phyloP scores from a whole-genome alignment of 2,329 filamentous ascomycete species.

The Penicillium brevicompactum region DNA sequence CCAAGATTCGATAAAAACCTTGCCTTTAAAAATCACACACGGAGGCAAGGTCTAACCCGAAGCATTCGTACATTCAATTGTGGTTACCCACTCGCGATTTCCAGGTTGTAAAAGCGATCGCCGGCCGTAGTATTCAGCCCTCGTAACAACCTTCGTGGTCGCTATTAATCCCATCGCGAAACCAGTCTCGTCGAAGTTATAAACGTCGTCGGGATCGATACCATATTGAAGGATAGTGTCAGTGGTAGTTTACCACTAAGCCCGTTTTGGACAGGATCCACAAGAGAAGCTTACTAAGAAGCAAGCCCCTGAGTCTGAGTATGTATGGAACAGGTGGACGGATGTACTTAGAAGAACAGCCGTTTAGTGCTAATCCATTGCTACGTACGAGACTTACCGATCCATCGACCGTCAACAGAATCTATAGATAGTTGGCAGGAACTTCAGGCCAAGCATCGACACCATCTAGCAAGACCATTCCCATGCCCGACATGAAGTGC shows the following conservation, averaged over 20 bases:
- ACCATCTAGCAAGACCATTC: constrained; percentile 50
- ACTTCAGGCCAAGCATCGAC: constrained; percentile 45
- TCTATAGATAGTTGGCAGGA: too few relatives aligned
- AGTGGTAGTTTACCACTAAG: too few relatives aligned
- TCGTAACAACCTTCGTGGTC: not conserved
- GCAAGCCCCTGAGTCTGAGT: too few relatives aligned
- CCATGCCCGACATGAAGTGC: constrained; percentile 53
- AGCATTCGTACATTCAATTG: constrained; percentile 13
- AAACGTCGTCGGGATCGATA: constrained; percentile 9
- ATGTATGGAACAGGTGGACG: too few relatives aligned
- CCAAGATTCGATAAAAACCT: constrained; percentile 9
- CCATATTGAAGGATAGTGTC: constrained; percentile 7
- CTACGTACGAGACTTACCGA: too few relatives aligned
- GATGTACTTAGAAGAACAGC: too few relatives aligned
- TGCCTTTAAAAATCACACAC: constrained; percentile 17
- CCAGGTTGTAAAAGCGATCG: constrained; percentile 10
- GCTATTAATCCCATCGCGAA: constrained; percentile 1
- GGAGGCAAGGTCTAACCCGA: constrained; percentile 8
- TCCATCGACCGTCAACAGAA: too few relatives aligned
- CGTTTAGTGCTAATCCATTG: too few relatives aligned
- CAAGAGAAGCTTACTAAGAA: too few relatives aligned
- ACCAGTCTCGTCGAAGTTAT: constrained; percentile 14
- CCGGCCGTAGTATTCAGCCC: constrained; percentile 5
- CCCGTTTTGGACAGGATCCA: too few relatives aligned
- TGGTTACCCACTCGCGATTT: constrained; percentile 14